phyloP scores from a whole-genome alignment of 306 rosid genomes.

The Vigna angularis region DNA sequence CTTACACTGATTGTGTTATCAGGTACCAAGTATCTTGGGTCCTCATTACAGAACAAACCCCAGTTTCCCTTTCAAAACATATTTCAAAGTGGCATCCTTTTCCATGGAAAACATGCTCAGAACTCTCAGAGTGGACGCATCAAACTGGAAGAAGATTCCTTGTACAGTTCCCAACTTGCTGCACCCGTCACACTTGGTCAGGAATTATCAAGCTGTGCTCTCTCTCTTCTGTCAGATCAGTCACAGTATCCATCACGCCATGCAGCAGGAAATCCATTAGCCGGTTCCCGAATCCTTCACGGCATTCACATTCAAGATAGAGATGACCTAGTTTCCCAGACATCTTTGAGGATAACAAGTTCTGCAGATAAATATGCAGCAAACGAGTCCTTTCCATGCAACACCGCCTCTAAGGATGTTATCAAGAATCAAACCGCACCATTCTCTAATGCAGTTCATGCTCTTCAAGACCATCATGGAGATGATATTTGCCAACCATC shows the following conservation, averaged over 20 bases:
- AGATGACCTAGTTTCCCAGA: conserved; percentile 46
- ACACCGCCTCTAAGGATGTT: conserved; percentile 46
- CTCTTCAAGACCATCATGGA: conserved; percentile 38
- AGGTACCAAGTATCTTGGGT: conserved; percentile 54
- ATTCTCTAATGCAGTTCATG: conserved; percentile 41
- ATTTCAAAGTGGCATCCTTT: conserved; percentile 54
- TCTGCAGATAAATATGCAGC: conserved; percentile 44
- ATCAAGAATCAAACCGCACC: conserved; percentile 46
- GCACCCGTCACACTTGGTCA: conserved; percentile 47
- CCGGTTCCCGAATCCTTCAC: conserved; percentile 44
- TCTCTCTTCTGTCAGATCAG: conserved; percentile 95
- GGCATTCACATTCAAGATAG: conserved; percentile 31
- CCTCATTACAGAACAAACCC: conserved; percentile 55
- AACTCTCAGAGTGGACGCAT: conserved; percentile 48
- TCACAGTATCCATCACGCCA: conserved; percentile 55
- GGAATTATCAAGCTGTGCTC: conserved; percentile 68
- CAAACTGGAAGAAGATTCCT: conserved; percentile 62
- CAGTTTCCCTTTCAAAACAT: conserved; percentile 61
- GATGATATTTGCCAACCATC: conserved; percentile 45
- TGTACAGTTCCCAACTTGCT: conserved; percentile 51
- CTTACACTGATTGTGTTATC: conserved; percentile 39
- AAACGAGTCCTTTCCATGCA: conserved; percentile 49
- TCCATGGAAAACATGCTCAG: conserved; percentile 56
- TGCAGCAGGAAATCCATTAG: conserved; percentile 44
- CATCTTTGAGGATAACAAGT: conserved; percentile 37